Evolutionary conservation across 805 yeast species (phyloP), one percentile per base, ranked within the genome.

Genomic region (Cyberlindnera amylophila): DNA sequence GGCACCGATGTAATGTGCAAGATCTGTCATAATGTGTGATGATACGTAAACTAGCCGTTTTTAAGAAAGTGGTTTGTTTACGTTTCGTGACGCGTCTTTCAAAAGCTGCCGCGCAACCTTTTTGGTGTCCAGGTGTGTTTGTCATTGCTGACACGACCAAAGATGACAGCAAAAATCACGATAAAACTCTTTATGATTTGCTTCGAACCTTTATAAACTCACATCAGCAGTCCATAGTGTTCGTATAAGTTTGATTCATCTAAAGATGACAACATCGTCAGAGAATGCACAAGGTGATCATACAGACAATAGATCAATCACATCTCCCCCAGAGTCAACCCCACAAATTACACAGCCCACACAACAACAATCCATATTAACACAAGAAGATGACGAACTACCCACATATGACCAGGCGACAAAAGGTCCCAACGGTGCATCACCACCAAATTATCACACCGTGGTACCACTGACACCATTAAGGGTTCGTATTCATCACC

Each of bases 351-450:
- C 30, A 27, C 30, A 27, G 30, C 30, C 30, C 30, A 5, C 30
- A 12, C 30, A 11, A 6, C 5, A 4, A 12, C 30, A 11, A 12
- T 6, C 5, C 8, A 11, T 6, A 12, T 13, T 12, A 12, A 12
- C 30, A 27, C 30, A 27, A 11, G 12, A 27, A 13, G 11, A 32
- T 1, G 44, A 44, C 3, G 39, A 38, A 16, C 51, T 34, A 4
- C 53, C 53, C 13, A 32, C 45, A 4, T 49, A 49, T 30, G 27
- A 36, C 11, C 46, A 49, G 34, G 38, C 52, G 3, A 32, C 36
- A 4, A 12, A 11, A 17, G 40, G 42, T 26, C 45, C 44, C 39
- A 12, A 45, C 46, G 30, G 16, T 26, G 15, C 31, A 35, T 38
- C n/a, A 24, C 36, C 32, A n/a, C 28, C 32, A 21, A 17, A 9